Percentiles rank a stretch among this genome's conserved stretches.
Conservation (phyloP, 495 filamentous ascomycete genomes). For the Penicillium psychrofluorescens region DNA sequence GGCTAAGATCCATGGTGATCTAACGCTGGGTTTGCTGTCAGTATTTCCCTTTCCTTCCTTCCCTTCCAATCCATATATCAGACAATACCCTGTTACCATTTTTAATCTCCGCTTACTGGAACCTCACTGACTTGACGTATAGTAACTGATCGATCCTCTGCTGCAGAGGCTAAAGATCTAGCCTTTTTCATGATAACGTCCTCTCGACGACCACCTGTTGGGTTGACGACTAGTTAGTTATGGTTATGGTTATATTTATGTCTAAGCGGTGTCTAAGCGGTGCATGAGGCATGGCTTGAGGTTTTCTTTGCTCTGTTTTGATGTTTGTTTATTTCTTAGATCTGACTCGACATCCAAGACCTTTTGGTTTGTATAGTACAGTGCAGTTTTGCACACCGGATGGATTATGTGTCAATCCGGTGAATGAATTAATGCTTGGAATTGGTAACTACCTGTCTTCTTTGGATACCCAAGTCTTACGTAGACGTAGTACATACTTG, state of each 20-base stretch:
- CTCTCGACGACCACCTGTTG: not conserved
- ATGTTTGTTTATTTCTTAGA: not conserved
- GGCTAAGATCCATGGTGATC: constrained; percentile 87
- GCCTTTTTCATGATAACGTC: too few species aligned
- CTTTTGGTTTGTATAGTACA: too few species aligned
- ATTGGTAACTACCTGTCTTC: too few species aligned
- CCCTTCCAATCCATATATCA: not conserved
- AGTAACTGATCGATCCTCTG: constrained; percentile 17
- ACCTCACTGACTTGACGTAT: constrained; percentile 19
- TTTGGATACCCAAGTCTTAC: too few species aligned
- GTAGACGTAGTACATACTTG: too few species aligned
- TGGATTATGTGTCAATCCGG: too few species aligned
- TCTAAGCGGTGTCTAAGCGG: not conserved
- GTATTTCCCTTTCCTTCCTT: constrained; percentile 25
- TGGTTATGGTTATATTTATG: not conserved
- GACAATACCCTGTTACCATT: not conserved
- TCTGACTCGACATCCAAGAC: too few species aligned
- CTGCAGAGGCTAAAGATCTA: constrained; percentile 12
- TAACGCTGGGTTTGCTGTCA: constrained; percentile 79
- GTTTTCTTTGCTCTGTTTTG: not conserved
- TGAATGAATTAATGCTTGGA: too few species aligned
- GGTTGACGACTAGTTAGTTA: not conserved
- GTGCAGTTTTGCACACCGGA: too few species aligned
- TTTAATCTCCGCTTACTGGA: constrained; percentile 1
- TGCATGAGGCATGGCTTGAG: not conserved